These are phyloP conservation scores for Poa annua DNA, from an alignment of 176 grass and related monocot species.

Conservation along the genomic window DNA sequence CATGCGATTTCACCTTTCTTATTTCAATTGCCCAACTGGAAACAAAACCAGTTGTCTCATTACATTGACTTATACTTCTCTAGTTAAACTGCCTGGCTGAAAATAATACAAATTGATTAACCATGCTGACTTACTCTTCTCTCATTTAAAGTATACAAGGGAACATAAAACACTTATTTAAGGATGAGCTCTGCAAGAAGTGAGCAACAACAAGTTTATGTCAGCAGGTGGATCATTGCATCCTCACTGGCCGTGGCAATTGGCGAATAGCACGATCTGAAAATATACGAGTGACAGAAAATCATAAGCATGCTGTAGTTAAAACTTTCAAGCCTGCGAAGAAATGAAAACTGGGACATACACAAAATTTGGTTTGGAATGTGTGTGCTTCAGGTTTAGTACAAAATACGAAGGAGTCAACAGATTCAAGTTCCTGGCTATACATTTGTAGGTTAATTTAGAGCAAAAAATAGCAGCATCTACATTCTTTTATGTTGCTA, in stretches of 20 bases:
- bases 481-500: background rate
- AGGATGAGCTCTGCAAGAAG: background rate
- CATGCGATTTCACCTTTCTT: background rate
- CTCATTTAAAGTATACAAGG: background rate
- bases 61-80: background rate
- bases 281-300: background rate
- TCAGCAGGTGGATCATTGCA: background rate
- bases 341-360: background rate
- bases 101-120: background rate
- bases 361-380: background rate
- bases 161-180: constrained; percentile 7
- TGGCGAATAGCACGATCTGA: background rate
- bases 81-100: background rate
- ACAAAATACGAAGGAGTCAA: background rate
- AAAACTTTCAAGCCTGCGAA: background rate
- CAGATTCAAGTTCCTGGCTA: background rate
- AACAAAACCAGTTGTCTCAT: background rate
- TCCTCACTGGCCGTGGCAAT: background rate
- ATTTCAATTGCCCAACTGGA: background rate
- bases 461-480: background rate
- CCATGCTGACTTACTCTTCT: background rate
- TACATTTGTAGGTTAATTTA: background rate
- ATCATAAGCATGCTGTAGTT: background rate
- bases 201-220: background rate
- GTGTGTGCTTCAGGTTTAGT: constrained; percentile 4